phyloP scores from a whole-genome alignment of 2,329 filamentous ascomycete species.

The Talaromyces sp. region DNA sequence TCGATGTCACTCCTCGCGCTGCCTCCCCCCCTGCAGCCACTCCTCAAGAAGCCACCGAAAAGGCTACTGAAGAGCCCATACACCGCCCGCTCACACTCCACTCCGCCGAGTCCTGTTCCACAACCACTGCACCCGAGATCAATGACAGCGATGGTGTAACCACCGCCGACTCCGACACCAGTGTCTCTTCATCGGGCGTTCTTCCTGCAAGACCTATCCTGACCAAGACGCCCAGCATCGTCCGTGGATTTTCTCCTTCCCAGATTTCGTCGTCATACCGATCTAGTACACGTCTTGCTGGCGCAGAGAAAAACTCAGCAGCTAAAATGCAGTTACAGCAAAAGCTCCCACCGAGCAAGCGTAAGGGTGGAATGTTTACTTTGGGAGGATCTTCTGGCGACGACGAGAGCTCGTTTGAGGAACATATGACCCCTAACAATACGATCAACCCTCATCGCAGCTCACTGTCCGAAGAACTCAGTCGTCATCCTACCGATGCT shows the following conservation, averaged over 20 bases:
- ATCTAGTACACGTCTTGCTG: constrained; percentile 53
- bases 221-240: constrained; percentile 61
- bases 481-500: constrained; percentile 32
- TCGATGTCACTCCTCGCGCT: constrained; percentile 42
- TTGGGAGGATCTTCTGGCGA: constrained; percentile 84
- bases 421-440: constrained; percentile 50
- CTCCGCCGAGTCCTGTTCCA: constrained; percentile 51
- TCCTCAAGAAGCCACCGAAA: not conserved
- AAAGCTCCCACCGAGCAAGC: constrained; percentile 51
- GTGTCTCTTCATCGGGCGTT: constrained; percentile 52
- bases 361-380: constrained; percentile 61
- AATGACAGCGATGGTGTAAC: constrained; percentile 42
- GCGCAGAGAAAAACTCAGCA: constrained; percentile 35
- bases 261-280: constrained; percentile 65
- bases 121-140: constrained; percentile 46
- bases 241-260: constrained; percentile 80
- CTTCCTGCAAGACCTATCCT: constrained; percentile 43
- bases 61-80: constrained; percentile 19
- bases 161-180: constrained; percentile 54
- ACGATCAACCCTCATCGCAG: constrained; percentile 44
- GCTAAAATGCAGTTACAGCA: constrained; percentile 45
- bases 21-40: constrained; percentile 32
- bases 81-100: constrained; percentile 27
- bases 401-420: constrained; percentile 70
- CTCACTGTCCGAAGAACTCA: constrained; percentile 51